These are phyloP conservation scores for Trichosporon sp. DNA, from an alignment of 1,284 basidiomycete species.

Conservation along the genomic window DNA sequence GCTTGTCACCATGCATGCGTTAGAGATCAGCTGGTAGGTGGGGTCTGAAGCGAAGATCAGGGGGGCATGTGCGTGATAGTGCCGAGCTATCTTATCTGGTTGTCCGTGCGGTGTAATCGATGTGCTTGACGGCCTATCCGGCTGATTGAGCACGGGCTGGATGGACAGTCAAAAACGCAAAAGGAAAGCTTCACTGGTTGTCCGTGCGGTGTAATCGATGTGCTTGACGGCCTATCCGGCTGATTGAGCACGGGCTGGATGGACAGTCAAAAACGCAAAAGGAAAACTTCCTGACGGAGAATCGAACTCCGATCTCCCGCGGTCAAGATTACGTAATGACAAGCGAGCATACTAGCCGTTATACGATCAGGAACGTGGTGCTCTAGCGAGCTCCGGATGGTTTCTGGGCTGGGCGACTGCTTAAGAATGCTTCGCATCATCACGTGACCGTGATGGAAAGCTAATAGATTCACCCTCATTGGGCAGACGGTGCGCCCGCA, in stretches of 20 bases:
- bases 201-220: not conserved
- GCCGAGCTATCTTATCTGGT: not conserved
- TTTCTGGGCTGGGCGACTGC: not conserved
- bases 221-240: no score
- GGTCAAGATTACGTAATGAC: not conserved
- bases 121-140: no score
- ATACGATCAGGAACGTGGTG: not conserved
- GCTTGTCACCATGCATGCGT: slow-evolving; percentile 2
- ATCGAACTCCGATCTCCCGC: not conserved
- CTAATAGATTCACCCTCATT: not conserved
- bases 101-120: not conserved
- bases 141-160: not conserved
- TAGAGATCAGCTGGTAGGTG: not conserved
- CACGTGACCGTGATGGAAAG: not conserved
- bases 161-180: not conserved
- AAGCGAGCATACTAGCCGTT: not conserved
- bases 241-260: not conserved
- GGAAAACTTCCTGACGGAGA: not conserved
- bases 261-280: not conserved
- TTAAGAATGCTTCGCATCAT: not conserved
- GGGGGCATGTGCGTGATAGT: not conserved
- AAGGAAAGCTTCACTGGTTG: not conserved
- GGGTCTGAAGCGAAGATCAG: no score
- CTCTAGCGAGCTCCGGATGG: not conserved
- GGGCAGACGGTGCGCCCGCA: not conserved